Percentiles rank a stretch among this genome's conserved stretches.
phyloP scores from a whole-genome alignment of 1,139 yeast genomes.

The Debaryomyces psychrophilus region DNA sequence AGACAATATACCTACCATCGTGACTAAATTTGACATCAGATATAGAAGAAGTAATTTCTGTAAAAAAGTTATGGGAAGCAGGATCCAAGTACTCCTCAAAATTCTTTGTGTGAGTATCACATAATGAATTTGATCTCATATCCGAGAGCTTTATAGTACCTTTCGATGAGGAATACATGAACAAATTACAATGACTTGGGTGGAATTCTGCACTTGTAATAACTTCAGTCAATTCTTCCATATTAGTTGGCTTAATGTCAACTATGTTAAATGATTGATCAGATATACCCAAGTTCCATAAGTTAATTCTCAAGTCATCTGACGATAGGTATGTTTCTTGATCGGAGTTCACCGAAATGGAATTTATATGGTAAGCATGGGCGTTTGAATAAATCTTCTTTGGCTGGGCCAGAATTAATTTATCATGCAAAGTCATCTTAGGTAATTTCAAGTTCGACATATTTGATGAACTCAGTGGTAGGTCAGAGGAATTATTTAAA shows the following conservation, averaged over 20 bases:
- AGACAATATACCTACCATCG: constrained; percentile 91
- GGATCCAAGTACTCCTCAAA: constrained; percentile 96
- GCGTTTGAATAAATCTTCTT: constrained; percentile 92
- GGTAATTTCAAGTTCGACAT: constrained; percentile 69
- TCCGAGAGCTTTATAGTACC: constrained; percentile 96
- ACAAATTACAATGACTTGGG: constrained; percentile 87
- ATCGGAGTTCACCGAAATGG: constrained; percentile 92
- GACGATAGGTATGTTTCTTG: constrained; percentile 93
- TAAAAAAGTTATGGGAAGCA: constrained; percentile 89
- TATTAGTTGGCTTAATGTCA: constrained; percentile 95
- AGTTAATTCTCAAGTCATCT: constrained; percentile 92
- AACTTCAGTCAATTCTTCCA: constrained; percentile 99
- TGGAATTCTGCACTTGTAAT: constrained; percentile 98
- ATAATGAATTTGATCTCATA: constrained; percentile 93
- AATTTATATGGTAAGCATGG: constrained; percentile 96
- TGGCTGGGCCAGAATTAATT: constrained; percentile 93
- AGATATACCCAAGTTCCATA: constrained; percentile 94
- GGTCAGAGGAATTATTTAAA: constrained; percentile 49
- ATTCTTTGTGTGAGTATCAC: constrained; percentile 87
- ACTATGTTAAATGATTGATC: constrained; percentile 97
- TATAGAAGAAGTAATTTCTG: constrained; percentile 94
- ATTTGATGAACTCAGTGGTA: constrained; percentile 23
- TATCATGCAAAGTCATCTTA: constrained; percentile 86
- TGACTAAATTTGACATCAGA: constrained; percentile 91
- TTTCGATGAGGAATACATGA: constrained; percentile 95